Evolutionary conservation across 345 rosid species (phyloP), one percentile per base, ranked within the genome.

Genomic region (Iberis pinnata): DNA sequence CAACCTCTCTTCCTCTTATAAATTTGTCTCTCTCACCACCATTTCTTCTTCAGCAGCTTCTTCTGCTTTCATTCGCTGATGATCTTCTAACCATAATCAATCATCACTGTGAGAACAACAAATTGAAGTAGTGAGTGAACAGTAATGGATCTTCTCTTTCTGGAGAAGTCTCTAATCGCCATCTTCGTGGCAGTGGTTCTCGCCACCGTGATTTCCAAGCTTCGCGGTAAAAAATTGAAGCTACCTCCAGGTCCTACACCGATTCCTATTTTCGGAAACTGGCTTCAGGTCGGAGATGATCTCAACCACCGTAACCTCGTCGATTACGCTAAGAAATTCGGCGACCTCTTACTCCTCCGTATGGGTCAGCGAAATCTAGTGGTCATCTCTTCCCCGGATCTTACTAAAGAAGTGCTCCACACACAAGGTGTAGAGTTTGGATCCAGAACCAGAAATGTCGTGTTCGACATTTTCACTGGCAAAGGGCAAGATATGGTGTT

Each of bases 401-500:
- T 80, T 0, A 79, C 98, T 16, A 92, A 83, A 38, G 98, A 92
- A 10, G 96, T 92, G 1, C 77, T 92, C 42, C 90, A 85, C 75
- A 85, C 98, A 0, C 95, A 88, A 33, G 95, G 98, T 0, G 89
- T 90, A 0, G 96, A 92, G 72, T 92, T 92, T 56, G 98, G 98
- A 13, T 92, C 98, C 6, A 65, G 97, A 33, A 88, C 94, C 0
- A 76, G 98, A 1, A 92, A 92, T 65, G 89, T 92, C 8, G 98
- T 92, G 25, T 85, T 85, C 69, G 98, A 92, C 27, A 92, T 92
- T 17, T 92, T 92, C 76, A 92, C 98, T 0, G 98, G 98, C 0
- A 88, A 92, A 31, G 97, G 98, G 0, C 98, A 92, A 70, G 98
- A 92, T 64, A 88, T 92, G 97, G 98, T 88, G 58, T 92, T 92